Evolutionary conservation across 78 protist species (phyloP), one percentile per base, ranked within the genome.

Genomic region (Dictyostelium citrinum): DNA sequence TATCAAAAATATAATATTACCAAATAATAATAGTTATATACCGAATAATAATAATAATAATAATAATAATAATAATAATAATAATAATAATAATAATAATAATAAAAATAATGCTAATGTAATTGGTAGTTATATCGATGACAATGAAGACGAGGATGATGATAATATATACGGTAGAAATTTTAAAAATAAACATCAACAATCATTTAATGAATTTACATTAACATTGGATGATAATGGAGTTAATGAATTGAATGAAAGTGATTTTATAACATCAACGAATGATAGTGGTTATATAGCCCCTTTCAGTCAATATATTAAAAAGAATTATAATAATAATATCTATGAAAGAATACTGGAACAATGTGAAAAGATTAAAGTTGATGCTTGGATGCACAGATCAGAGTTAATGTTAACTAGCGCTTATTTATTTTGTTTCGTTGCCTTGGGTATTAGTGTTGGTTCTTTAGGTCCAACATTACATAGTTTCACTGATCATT

Each of bases 391-490:
- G 5, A 88, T 88, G 17, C 55, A 88, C 35, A 64, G 45, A 46
- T 77, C 49, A 1, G 93, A 88, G 37, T 78, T 88, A 33, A 61
- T 27, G 2, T 49, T 88, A 43, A 88, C 93, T 6, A 17, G 58
- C 0, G 77, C 93, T 2, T 88, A 46, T 78, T 35, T 88, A n/a
- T 45, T 64, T n/a, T 76, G 84, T 45, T 88, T 88, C 33, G 72
- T 88, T 0, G 64, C 93, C 17, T 27, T 88, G 12, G 93, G 93
- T 79, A 78, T 88, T 24, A 46, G 81, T 46, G 78, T 78, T 67
- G 93, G 93, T 35, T 77, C 84, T 67, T 58, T 88, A 24, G 93
- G 93, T 22, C 93, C 93, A 22, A 88, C 93, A 64, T 31, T 88
- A 43, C 31, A 58, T 6, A 16, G 51, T 9, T 39, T 88, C 2